Base-by-base conservation (phyloP, 2,329 filamentous ascomycete genomes). In the Fusarium verticillioides region DNA sequence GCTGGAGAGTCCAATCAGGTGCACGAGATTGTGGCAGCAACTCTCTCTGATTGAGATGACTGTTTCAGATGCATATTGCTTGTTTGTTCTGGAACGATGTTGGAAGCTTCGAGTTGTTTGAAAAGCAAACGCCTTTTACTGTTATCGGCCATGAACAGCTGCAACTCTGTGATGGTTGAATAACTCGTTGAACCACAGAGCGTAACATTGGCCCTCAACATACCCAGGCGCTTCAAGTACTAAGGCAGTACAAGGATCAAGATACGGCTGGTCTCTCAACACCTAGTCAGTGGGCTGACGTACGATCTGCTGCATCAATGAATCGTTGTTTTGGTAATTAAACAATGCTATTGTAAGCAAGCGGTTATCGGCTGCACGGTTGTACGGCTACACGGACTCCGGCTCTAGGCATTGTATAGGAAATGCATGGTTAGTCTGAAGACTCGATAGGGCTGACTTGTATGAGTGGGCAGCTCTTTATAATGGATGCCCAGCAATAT, bases 321-420 rank as follows among this genome's bases (percentile, higher is more conserved):
- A 39, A 49, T 36, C 21, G n/a, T 30, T 69, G 59, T 53, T 69
- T 69, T 69, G 58, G 50, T 61, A 64, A 59, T 64, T 58, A 13
- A 40, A 44, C n/a, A 34, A 58, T 64, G 58, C 43, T 69, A 64
- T 69, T 64, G 66, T 69, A 69, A 64, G 65, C 66, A 59, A 23
- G 42, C 58, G 50, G 59, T 16, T 40, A 39, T 26, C 49, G 49
- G 66, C 40, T 56, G 36, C 19, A 13, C n/a, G 37, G 49, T 42
- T 50, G 36, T n/a, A n/a, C 43, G 49, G 64, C 39, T 63, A 46
- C 49, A 34, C 43, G 30, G 43, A 52, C 36, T 9, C 36, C 36
- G 16, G 21, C 28, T 12, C 28, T 13, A 28, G 28, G 30, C 54
- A n/a, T 58, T n/a, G 54, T 36, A 21, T 21, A 19, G 19, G 15